A percentile compares a stretch with the other conserved stretches of the same genome.
Evolutionary conservation across 495 filamentous ascomycete species (phyloP).

Genomic region (Neurospora sp.): DNA sequence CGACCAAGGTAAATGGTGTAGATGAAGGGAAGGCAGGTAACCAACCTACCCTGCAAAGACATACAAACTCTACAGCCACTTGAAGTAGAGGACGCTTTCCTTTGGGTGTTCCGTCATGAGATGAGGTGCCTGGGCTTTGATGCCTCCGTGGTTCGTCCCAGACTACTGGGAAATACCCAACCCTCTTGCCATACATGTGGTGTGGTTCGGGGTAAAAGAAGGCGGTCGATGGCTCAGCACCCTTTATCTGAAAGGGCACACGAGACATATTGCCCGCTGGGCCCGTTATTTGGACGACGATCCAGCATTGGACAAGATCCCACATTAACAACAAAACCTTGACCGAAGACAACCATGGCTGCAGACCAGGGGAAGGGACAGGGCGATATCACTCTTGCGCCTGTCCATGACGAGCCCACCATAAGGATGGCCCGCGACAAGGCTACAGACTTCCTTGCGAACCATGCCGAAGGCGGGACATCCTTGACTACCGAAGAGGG

Average conservation of each 20-base stretch:
- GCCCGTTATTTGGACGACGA: not conserved
- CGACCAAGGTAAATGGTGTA: not conserved
- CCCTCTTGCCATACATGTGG: not conserved
- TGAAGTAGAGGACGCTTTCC: not conserved
- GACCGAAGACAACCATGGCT: not conserved
- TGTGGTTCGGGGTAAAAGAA: not conserved
- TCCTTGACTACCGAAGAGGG: constrained; percentile 30
- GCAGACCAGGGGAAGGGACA: not conserved
- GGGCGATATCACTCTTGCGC: constrained; percentile 17
- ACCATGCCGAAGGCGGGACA: constrained; percentile 22
- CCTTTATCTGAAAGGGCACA: not conserved
- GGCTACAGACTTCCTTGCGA: constrained; percentile 32
- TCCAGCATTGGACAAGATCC: not conserved
- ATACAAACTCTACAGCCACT: not conserved
- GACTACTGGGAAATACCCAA: not conserved
- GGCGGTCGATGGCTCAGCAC: not conserved
- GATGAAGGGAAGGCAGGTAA: not conserved
- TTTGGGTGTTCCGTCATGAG: not conserved
- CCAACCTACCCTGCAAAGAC: not conserved
- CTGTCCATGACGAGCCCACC: not conserved
- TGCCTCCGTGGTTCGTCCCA: not conserved
- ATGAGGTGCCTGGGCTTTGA: not conserved
- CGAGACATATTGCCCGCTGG: not conserved
- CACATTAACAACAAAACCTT: not conserved
- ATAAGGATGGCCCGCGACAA: constrained; percentile 16